phyloP scores from a whole-genome alignment of 2,329 filamentous ascomycete genomes.

The Ceratocystis colombiana region DNA sequence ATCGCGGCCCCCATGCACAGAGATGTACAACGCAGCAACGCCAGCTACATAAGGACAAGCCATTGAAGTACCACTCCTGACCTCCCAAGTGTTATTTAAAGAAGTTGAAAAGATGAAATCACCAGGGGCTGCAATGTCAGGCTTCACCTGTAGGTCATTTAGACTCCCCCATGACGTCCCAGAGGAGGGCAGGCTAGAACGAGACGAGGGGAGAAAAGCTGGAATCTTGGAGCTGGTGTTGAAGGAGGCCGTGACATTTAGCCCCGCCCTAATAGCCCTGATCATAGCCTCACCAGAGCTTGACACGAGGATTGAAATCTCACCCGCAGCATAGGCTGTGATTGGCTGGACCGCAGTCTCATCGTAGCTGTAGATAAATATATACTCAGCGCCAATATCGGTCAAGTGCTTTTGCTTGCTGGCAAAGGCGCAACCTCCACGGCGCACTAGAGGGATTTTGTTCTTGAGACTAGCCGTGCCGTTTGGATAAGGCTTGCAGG shows the following conservation, averaged over 20 bases:
- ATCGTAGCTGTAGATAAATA: constrained; percentile 27
- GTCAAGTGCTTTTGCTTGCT: constrained; percentile 30
- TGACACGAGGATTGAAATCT: constrained; percentile 8
- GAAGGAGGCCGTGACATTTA: constrained; percentile 36
- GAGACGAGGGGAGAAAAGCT: background rate
- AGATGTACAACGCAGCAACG: constrained; percentile 40
- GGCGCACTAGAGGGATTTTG: constrained; percentile 29
- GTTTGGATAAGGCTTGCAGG: constrained; percentile 29
- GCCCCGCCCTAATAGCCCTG: constrained; percentile 28
- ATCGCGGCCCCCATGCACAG: constrained; percentile 36
- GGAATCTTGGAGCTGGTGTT: constrained; percentile 28
- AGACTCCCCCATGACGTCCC: background rate
- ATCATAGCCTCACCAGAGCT: constrained; percentile 30
- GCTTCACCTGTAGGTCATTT: constrained; percentile 43
- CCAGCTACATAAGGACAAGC: constrained; percentile 45
- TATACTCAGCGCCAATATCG: constrained; percentile 29
- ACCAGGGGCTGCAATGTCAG: constrained; percentile 42
- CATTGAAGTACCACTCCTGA: constrained; percentile 48
- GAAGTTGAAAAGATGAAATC: constrained; percentile 43
- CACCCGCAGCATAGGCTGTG: constrained; percentile 21
- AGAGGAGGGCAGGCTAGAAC: too few relatives aligned
- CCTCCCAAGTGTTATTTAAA: constrained; percentile 36
- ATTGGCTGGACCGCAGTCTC: constrained; percentile 23
- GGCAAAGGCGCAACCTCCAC: constrained; percentile 32
- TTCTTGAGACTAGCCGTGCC: constrained; percentile 27